Conservation (phyloP, 108 stramenopile genomes). For the Skeletonema potamos region DNA sequence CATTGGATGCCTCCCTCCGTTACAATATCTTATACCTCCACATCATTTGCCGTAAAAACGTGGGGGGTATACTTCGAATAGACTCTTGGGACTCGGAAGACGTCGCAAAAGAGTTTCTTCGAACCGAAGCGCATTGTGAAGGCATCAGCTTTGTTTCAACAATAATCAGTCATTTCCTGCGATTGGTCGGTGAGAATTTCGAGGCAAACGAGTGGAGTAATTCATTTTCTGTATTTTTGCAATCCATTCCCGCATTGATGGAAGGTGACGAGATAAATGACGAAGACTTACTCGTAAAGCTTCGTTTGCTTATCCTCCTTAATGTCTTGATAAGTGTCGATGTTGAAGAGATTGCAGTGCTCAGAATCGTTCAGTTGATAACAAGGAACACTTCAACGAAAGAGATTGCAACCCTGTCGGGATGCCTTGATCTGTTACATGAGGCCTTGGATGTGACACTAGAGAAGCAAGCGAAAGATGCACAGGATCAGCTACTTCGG, state of each 20-base stretch:
- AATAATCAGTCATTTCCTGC: background rate
- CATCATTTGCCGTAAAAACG: constrained; percentile 13
- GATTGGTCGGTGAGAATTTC: background rate
- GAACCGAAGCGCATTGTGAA: background rate
- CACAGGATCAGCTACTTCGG: constrained; percentile 12
- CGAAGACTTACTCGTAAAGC: background rate
- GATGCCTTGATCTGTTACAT: background rate
- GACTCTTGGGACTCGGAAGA: constrained; percentile 11
- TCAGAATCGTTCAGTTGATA: background rate
- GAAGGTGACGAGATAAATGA: background rate
- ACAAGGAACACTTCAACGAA: background rate
- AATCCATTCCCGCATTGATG: constrained; percentile 4
- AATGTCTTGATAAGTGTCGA: background rate
- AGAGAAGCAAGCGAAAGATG: background rate
- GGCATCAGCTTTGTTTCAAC: background rate
- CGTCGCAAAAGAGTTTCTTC: background rate
- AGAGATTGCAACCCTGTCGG: background rate
- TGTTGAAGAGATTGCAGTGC: background rate
- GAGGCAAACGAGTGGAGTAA: constrained; percentile 5
- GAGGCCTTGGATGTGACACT: background rate
- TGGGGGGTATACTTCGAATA: constrained; percentile 8
- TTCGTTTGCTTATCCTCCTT: background rate
- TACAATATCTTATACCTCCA: constrained; percentile 11
- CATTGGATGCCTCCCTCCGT: background rate
- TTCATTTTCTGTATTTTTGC: constrained; percentile 15